Percentiles rank a stretch among this genome's conserved stretches.
phyloP scores from a whole-genome alignment of 2,329 filamentous ascomycete genomes.

The Epicoccum sorghinum region DNA sequence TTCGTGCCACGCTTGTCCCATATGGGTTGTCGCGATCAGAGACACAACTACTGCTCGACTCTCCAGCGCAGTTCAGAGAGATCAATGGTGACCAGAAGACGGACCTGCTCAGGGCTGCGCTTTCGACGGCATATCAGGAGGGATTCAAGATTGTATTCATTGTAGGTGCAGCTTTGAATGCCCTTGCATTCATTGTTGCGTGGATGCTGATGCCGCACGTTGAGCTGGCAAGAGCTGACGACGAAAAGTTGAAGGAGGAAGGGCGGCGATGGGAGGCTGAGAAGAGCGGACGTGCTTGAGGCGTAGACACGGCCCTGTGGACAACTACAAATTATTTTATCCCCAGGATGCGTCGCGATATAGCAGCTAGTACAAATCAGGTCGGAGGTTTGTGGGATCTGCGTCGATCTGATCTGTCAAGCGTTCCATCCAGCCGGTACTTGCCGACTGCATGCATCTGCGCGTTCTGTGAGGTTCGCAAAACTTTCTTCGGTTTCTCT shows the following conservation, averaged over 20 bases:
- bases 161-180: slow-evolving; percentile 23
- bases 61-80: slow-evolving; percentile 18
- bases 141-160: slow-evolving; percentile 28
- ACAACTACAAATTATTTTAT: no score
- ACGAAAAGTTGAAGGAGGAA: slow-evolving; percentile 28
- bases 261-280: slow-evolving; percentile 19
- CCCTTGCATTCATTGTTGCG: slow-evolving; percentile 23
- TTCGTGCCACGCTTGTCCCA: slow-evolving; percentile 15
- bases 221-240: slow-evolving; percentile 22
- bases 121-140: slow-evolving; percentile 20
- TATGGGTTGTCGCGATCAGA: slow-evolving; percentile 18
- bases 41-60: slow-evolving; percentile 23
- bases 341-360: no score
- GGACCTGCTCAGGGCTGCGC: slow-evolving; percentile 10
- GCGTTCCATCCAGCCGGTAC: background rate
- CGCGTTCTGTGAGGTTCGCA: slow-evolving; percentile 3
- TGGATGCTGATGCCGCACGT: slow-evolving; percentile 29
- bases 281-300: background rate
- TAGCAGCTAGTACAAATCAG: background rate
- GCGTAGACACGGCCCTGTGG: no score
- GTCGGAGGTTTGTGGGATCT: slow-evolving; percentile 3
- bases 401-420: background rate
- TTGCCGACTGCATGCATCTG: slow-evolving; percentile 8
- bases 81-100: slow-evolving; percentile 12
- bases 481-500: slow-evolving; percentile 2